Base-by-base conservation (phyloP, 2,329 filamentous ascomycete genomes). In the Aspergillus glaucus region DNA sequence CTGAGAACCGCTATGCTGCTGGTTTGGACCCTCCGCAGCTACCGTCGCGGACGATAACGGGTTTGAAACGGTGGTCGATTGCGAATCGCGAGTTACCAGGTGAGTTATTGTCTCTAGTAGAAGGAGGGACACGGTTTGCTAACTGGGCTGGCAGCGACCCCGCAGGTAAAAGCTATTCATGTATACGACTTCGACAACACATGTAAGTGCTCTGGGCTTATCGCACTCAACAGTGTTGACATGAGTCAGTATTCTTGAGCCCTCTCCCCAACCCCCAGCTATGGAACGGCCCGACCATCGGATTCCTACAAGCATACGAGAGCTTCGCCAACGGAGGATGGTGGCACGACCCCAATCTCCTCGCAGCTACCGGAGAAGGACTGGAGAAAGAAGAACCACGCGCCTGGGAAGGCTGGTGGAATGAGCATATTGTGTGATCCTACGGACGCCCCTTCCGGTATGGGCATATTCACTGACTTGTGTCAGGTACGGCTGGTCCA, bases 151-250 rank as follows among this genome's bases (percentile, higher is more conserved):
- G 2, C 54, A 80, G 79, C 81, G 28, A 77, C 83, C 9, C 76
- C 86, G 39, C 76, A 81, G 48, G 85, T 97, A 69, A 88, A 82
- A 65, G 74, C 82, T 7, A 82, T 98, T 46, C 92, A 97, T 65
- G 80, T 98, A 58, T 97, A 97, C 73, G 93, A 98, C 69, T 98
- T 97, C 68, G 93, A 98, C 71, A 97, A 98, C 64, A 97, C 92
- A 34, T 74, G 88, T 92, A 75, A 66, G 85, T 54, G 21, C 55
- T 42, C 40, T 48, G 37, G 19, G 26, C 34, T 37, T 9, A n/a
- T 22, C 1, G 9, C 30, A 6, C 26, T 1, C 12, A 42, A 37
- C 50, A 37, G 51, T 55, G 49, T 53, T 59, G 53, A 58, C 53
- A 36, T 44, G 19, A 1, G 30, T 8, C 60, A 90, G 87, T 98